Evolutionary conservation across 495 filamentous ascomycete species (phyloP).

Genomic region (Podospora pseudocomata): DNA sequence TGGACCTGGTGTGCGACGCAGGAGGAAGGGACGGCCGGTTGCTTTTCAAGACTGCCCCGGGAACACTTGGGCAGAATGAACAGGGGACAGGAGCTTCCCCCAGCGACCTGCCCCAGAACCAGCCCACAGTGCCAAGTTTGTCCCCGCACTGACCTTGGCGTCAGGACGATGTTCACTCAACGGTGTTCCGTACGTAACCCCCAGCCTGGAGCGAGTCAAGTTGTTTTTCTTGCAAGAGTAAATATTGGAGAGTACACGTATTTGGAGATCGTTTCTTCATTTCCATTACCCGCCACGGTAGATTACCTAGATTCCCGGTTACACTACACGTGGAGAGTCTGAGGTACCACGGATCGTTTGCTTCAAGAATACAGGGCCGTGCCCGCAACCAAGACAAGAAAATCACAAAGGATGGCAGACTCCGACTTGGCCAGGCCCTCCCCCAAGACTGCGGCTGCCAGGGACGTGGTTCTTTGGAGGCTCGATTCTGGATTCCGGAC

Average conservation of each 20-base stretch:
- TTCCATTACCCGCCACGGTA: too few relatives aligned
- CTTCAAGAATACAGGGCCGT: too few relatives aligned
- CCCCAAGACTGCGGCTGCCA: constrained; percentile 1
- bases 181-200: constrained; percentile 11
- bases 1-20: constrained; percentile 25
- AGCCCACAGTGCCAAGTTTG: constrained; percentile 17
- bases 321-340: background rate
- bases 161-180: constrained; percentile 13
- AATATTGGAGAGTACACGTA: too few relatives aligned
- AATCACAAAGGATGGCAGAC: too few relatives aligned
- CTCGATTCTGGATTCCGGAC: background rate
- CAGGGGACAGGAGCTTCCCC: constrained; percentile 16
- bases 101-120: constrained; percentile 9
- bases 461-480: background rate
- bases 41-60: constrained; percentile 21
- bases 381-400: too few relatives aligned
- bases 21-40: constrained; percentile 18
- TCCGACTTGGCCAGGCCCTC: background rate
- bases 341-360: background rate
- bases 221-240: background rate
- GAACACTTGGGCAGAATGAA: constrained; percentile 17
- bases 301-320: background rate
- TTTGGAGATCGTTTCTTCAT: too few relatives aligned
- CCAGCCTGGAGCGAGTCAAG: background rate
- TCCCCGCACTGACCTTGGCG: constrained; percentile 17